Percentiles rank a stretch among this genome's conserved stretches.
Conservation (phyloP, 2,329 filamentous ascomycete species). For the Xylaria sp. region DNA sequence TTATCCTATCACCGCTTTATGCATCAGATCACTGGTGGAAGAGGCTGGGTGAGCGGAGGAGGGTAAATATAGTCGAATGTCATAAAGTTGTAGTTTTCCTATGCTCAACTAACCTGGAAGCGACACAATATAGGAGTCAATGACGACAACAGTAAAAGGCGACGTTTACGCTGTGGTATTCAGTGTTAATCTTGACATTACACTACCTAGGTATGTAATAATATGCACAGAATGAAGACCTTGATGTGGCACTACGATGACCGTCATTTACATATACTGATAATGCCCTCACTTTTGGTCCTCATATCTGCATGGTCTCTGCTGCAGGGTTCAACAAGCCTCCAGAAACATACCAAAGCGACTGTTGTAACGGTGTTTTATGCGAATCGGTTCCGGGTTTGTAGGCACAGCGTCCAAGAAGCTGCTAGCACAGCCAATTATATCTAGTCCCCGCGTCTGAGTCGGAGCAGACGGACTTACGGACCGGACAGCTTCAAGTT, state of each 20-base stretch:
- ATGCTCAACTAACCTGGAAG: neutral
- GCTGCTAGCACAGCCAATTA: conserved; percentile 23
- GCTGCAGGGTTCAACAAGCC: neutral
- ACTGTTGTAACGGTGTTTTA: conserved; percentile 6
- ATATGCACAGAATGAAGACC: neutral
- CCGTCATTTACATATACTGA: neutral
- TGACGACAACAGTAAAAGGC: neutral
- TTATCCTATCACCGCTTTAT: neutral
- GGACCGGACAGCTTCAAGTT: neutral
- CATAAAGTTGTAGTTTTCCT: neutral
- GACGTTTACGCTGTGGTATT: too few relatives aligned
- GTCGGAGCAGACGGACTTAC: conserved; percentile 8
- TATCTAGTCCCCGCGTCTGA: conserved; percentile 17
- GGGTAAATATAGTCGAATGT: neutral
- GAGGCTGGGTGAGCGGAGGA: neutral
- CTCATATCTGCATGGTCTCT: neutral
- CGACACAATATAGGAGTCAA: neutral
- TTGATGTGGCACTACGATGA: neutral
- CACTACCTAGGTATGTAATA: neutral
- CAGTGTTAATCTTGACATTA: neutral
- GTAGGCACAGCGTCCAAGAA: conserved; percentile 2
- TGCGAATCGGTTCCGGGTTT: conserved; percentile 36
- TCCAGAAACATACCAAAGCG: neutral
- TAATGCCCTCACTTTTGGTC: neutral
- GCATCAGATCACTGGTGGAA: neutral